These are phyloP conservation scores for Tuber indicum DNA, from an alignment of 495 filamentous ascomycete genomes.

Conservation along the genomic window DNA sequence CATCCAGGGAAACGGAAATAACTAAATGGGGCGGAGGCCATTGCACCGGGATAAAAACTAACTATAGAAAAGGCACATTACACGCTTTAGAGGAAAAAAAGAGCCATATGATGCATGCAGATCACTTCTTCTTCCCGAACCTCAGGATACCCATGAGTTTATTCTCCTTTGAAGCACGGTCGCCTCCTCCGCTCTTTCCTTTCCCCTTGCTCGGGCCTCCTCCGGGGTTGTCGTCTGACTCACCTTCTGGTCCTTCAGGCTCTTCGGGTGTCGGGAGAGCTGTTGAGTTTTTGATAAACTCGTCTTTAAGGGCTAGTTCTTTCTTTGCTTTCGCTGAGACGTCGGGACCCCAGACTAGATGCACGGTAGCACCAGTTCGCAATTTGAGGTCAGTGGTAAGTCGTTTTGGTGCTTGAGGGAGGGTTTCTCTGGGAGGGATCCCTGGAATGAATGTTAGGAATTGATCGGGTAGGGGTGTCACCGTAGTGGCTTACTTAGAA, in stretches of 20 bases:
- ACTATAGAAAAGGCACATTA: background rate
- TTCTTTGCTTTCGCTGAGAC: conserved; percentile 48
- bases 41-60: background rate
- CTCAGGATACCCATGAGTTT: conserved; percentile 42
- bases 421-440: conserved; percentile 38
- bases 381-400: conserved; percentile 69
- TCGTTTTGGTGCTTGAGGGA: conserved; percentile 50
- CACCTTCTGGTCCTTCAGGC: conserved; percentile 39
- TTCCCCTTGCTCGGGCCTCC: conserved; percentile 42
- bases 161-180: conserved; percentile 49
- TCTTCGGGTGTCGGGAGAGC: conserved; percentile 52
- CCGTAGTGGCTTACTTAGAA: conserved; percentile 45
- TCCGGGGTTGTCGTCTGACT: conserved; percentile 45
- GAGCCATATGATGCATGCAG: background rate
- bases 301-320: conserved; percentile 54
- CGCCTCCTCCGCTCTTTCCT: conserved; percentile 44
- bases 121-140: conserved; percentile 39
- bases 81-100: background rate
- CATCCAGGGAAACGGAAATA: background rate
- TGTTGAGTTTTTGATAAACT: conserved; percentile 60
- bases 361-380: conserved; percentile 62
- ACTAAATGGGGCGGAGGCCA: background rate
- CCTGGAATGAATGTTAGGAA: conserved; percentile 28
- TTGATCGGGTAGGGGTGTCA: background rate
- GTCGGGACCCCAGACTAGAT: conserved; percentile 65